These are phyloP conservation scores for Xylaria sp. DNA, from an alignment of 2,329 filamentous ascomycete genomes.

Conservation along the genomic window DNA sequence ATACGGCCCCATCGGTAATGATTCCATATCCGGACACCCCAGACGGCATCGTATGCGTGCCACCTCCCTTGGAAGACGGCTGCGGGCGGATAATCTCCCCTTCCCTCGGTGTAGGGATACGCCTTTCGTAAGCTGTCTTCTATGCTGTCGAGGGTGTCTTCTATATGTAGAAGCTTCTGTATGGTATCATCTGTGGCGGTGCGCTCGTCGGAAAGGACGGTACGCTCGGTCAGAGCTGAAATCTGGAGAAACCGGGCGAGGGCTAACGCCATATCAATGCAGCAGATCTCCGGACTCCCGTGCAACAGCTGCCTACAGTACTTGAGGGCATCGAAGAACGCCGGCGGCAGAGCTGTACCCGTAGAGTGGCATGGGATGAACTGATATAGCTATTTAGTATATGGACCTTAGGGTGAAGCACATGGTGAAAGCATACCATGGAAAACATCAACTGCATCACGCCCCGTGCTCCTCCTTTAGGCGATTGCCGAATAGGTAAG, in stretches of 20 bases:
- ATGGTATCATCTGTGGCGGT: conserved; percentile 40
- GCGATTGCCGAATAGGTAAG: conserved; percentile 42
- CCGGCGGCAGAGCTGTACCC: conserved; percentile 43
- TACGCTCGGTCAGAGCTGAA: conserved; percentile 40
- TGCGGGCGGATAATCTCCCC: conserved; percentile 40
- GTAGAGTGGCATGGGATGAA: conserved; percentile 49
- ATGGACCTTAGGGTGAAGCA: not conserved
- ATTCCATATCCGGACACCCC: conserved; percentile 59
- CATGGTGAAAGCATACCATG: conserved; percentile 45
- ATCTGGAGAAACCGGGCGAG: conserved; percentile 46
- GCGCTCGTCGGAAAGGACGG: conserved; percentile 43
- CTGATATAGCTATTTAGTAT: conserved; percentile 35
- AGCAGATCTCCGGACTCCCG: conserved; percentile 41
- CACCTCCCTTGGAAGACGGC: conserved; percentile 56
- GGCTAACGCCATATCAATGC: conserved; percentile 45
- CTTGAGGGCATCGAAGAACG: conserved; percentile 48
- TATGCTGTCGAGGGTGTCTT: conserved; percentile 44
- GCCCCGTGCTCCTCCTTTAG: conserved; percentile 51
- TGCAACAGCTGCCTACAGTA: conserved; percentile 41
- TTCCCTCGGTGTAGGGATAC: conserved; percentile 43
- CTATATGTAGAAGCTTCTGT: conserved; percentile 44
- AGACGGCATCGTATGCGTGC: conserved; percentile 58
- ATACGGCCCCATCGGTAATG: conserved; percentile 63
- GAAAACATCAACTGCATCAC: conserved; percentile 60
- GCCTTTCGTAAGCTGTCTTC: conserved; percentile 39